These are phyloP conservation scores for Backusella luteola DNA, from an alignment of 192 early-diverging fungal genomes.

Conservation along the genomic window DNA sequence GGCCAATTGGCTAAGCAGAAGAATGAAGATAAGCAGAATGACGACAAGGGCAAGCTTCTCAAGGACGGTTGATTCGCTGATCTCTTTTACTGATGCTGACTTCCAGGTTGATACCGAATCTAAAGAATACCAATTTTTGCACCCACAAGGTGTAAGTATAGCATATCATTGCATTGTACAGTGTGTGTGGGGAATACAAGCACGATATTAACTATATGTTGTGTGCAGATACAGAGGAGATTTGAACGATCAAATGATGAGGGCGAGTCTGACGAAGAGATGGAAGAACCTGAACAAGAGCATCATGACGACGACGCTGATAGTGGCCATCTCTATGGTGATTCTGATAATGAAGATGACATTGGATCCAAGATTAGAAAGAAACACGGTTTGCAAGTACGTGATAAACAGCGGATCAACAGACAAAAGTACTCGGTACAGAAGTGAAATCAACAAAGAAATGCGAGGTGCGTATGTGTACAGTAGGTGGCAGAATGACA, in stretches of 20 bases:
- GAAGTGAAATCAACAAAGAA: conserved; percentile 6
- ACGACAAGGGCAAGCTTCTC: conserved; percentile 49
- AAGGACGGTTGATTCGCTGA: conserved; percentile 84
- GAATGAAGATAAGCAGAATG: conserved; percentile 41
- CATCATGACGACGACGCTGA: conserved; percentile 31
- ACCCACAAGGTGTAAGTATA: conserved; percentile 38
- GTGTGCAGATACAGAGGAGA: background rate
- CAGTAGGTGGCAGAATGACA: background rate
- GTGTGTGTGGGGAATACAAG: background rate
- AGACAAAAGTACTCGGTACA: conserved; percentile 17
- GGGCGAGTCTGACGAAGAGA: conserved; percentile 24
- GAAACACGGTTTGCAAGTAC: conserved; percentile 18
- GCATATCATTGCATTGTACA: background rate
- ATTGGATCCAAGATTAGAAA: conserved; percentile 34
- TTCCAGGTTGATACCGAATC: conserved; percentile 86
- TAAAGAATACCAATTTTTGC: conserved; percentile 77
- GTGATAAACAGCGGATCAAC: conserved; percentile 12
- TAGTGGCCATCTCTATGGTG: conserved; percentile 17
- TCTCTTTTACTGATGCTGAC: conserved; percentile 85
- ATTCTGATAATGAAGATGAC: conserved; percentile 43
- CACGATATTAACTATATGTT: background rate
- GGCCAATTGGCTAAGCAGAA: conserved; percentile 87
- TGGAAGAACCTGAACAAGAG: conserved; percentile 11
- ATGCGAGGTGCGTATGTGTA: conserved; percentile 22
- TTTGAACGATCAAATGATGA: conserved; percentile 22